phyloP scores from a whole-genome alignment of 225 moss, liverwort and hornwort species.

The Takakia lepidozioides region DNA sequence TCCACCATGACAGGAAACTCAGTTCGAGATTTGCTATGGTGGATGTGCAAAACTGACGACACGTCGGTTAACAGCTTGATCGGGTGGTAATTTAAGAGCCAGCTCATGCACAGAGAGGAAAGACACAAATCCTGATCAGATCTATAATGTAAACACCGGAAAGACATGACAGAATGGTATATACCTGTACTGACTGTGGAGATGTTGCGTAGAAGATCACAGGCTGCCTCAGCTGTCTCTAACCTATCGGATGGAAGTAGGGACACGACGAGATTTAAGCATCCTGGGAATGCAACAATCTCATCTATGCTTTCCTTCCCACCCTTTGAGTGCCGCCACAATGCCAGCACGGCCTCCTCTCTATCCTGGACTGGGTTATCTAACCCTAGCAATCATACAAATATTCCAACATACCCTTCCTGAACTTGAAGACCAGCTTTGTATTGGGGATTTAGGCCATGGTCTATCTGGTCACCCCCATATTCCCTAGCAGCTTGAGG shows the following conservation, averaged over 20 bases:
- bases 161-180: no score
- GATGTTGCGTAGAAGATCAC: slow-evolving; percentile 64
- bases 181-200: slow-evolving; percentile 66
- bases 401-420: slow-evolving; percentile 79
- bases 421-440: slow-evolving; percentile 41
- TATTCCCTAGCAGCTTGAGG: slow-evolving; percentile 9
- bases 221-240: slow-evolving; percentile 64
- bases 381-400: slow-evolving; percentile 71
- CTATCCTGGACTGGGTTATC: slow-evolving; percentile 74
- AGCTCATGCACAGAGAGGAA: no score
- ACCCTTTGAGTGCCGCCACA: slow-evolving; percentile 70
- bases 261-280: slow-evolving; percentile 77
- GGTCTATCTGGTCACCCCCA: slow-evolving; percentile 18
- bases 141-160: no score
- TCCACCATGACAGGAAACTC: no score
- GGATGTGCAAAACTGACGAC: no score
- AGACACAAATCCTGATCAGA: no score
- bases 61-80: no score
- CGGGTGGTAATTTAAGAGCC: no score
- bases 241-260: slow-evolving; percentile 66
- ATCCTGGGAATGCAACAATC: slow-evolving; percentile 72
- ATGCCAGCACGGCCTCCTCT: slow-evolving; percentile 70
- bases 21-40: no score
- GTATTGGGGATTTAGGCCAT: slow-evolving; percentile 23
- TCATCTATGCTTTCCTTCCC: slow-evolving; percentile 62